phyloP scores from a whole-genome alignment of 352 stramenopile species.

The Phytopythium helicoides region DNA sequence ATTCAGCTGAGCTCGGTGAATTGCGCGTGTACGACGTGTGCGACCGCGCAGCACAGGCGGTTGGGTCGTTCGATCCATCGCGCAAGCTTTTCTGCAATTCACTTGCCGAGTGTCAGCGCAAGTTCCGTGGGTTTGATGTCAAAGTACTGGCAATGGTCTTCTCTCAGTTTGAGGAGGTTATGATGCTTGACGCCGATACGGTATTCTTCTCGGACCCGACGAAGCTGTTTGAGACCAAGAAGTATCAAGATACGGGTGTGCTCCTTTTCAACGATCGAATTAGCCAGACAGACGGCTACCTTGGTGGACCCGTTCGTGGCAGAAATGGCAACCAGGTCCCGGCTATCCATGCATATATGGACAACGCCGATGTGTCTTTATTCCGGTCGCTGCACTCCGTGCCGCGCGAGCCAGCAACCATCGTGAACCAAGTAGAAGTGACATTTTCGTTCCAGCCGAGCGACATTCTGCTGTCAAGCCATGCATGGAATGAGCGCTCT shows the following conservation, averaged over 20 bases:
- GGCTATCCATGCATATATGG: constrained; percentile 23
- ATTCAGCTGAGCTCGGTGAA: constrained; percentile 31
- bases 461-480: constrained; percentile 45
- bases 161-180: constrained; percentile 67
- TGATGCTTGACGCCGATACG: constrained; percentile 74
- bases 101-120: constrained; percentile 35
- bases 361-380: constrained; percentile 20
- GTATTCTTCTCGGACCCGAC: constrained; percentile 62
- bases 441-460: constrained; percentile 37
- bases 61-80: constrained; percentile 18
- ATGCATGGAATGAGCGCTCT: constrained; percentile 61
- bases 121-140: constrained; percentile 59
- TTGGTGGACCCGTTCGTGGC: constrained; percentile 18
- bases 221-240: constrained; percentile 47
- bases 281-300: constrained; percentile 19
- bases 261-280: constrained; percentile 74
- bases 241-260: constrained; percentile 52
- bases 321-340: constrained; percentile 10
- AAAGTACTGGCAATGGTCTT: constrained; percentile 64
- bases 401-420: neutral
- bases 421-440: neutral
- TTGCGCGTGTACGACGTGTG: constrained; percentile 72
- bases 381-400: constrained; percentile 14
- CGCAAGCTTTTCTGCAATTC: constrained; percentile 53
- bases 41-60: constrained; percentile 26